Percentiles rank a stretch among this genome's conserved stretches.
Evolutionary conservation across 1,284 basidiomycete genomes (phyloP).

Genomic region (Boletus sp.): DNA sequence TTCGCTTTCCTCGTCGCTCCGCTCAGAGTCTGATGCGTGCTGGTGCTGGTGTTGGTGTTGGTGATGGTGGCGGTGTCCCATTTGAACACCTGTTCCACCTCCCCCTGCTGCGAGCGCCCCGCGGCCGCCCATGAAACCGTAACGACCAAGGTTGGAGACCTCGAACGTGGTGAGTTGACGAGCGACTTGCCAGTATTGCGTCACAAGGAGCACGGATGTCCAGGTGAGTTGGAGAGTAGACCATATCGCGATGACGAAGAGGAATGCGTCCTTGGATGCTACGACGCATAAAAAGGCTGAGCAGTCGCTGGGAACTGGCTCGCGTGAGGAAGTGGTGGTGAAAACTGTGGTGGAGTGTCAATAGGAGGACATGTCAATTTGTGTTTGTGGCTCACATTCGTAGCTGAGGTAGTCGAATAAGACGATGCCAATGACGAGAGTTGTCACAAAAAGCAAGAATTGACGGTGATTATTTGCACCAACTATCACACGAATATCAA

Average conservation of each 20-base stretch:
- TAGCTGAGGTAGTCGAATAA: slow-evolving; percentile 82
- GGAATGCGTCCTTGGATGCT: slow-evolving; percentile 75
- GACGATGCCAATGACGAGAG: slow-evolving; percentile 77
- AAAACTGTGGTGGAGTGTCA: slow-evolving; percentile 41
- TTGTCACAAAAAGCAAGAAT: slow-evolving; percentile 86
- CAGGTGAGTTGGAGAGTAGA: slow-evolving; percentile 88
- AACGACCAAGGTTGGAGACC: slow-evolving; percentile 91
- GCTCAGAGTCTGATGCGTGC: slow-evolving; percentile 27
- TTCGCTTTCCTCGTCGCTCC: slow-evolving; percentile 58
- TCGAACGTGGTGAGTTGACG: slow-evolving; percentile 97
- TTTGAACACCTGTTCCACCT: slow-evolving; percentile 72
- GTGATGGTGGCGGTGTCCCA: slow-evolving; percentile 60
- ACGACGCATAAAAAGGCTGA: slow-evolving; percentile 69
- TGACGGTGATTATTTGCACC: slow-evolving; percentile 95
- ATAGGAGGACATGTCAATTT: slow-evolving; percentile 3
- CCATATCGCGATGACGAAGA: slow-evolving; percentile 80
- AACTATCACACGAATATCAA: slow-evolving; percentile 45
- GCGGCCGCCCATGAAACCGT: slow-evolving; percentile 95
- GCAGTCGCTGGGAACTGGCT: slow-evolving; percentile 54
- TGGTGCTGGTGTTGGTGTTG: slow-evolving; percentile 40
- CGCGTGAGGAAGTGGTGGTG: slow-evolving; percentile 40
- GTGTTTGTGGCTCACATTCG: slow-evolving; percentile 55
- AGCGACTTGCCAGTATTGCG: slow-evolving; percentile 89
- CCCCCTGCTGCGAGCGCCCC: slow-evolving; percentile 94
- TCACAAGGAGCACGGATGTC: slow-evolving; percentile 83